These are phyloP conservation scores for Psilocybe mexicana DNA, from an alignment of 1,284 basidiomycete genomes.

Conservation along the genomic window DNA sequence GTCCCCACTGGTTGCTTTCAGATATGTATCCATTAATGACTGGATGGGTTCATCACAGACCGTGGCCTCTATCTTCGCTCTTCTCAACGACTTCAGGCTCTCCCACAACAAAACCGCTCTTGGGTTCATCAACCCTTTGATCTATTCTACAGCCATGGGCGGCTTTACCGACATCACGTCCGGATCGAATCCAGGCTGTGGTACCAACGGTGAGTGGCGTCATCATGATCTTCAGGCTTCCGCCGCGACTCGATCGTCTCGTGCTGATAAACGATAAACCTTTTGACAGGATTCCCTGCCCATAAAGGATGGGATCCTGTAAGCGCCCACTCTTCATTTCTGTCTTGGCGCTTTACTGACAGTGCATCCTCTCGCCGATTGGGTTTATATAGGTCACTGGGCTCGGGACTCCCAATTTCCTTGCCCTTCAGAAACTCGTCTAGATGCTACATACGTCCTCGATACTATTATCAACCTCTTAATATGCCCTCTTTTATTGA, in stretches of 20 bases:
- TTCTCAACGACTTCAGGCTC: slow-evolving; percentile 61
- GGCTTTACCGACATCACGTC: slow-evolving; percentile 66
- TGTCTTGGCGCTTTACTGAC: too few species aligned
- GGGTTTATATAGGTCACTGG: too few species aligned
- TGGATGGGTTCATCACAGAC: slow-evolving; percentile 33
- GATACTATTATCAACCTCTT: too few species aligned
- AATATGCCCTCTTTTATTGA: too few species aligned
- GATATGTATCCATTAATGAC: neutral
- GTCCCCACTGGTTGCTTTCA: neutral
- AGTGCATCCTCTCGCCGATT: too few species aligned
- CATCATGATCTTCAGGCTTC: neutral
- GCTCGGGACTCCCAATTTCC: too few species aligned
- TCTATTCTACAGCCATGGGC: slow-evolving; percentile 47
- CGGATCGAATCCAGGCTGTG: slow-evolving; percentile 49
- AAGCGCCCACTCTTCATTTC: slow-evolving; percentile 16
- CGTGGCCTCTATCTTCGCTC: slow-evolving; percentile 55
- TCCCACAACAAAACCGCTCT: slow-evolving; percentile 49
- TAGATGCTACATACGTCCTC: too few species aligned
- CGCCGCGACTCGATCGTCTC: neutral
- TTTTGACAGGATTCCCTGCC: slow-evolving; percentile 47
- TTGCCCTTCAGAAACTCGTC: too few species aligned
- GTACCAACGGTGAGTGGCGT: slow-evolving; percentile 30
- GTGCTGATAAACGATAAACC: neutral
- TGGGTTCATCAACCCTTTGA: slow-evolving; percentile 63
- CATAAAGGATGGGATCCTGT: slow-evolving; percentile 63